These are phyloP conservation scores for Eucalyptus coolabah DNA, from an alignment of 345 rosid genomes.

Conservation along the genomic window DNA sequence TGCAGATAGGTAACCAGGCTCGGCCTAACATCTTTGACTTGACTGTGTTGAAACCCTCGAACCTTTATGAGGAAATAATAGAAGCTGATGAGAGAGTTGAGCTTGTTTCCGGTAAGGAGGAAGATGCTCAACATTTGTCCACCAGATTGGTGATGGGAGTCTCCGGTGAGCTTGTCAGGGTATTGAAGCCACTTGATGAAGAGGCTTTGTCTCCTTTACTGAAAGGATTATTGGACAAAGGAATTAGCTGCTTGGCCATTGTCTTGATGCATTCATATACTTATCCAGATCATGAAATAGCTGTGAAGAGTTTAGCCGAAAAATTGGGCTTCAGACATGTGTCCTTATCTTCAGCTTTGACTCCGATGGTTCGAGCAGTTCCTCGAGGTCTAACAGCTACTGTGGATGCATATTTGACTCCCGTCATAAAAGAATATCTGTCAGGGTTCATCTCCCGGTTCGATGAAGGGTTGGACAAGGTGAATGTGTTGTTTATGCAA, in stretches of 20 bases:
- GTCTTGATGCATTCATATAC: constrained; percentile 92
- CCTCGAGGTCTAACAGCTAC: constrained; percentile 95
- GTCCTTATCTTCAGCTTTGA: constrained; percentile 84
- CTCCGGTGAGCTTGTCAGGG: constrained; percentile 81
- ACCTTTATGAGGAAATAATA: constrained; percentile 77
- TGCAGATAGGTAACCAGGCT: constrained; percentile 97
- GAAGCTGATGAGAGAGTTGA: constrained; percentile 93
- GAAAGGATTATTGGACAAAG: constrained; percentile 53
- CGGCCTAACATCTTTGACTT: constrained; percentile 85
- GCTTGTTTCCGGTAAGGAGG: constrained; percentile 42
- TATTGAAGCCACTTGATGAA: constrained; percentile 58
- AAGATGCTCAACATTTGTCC: neutral
- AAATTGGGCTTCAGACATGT: constrained; percentile 86
- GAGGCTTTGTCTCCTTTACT: constrained; percentile 46
- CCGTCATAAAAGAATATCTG: constrained; percentile 84
- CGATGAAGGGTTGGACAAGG: constrained; percentile 59
- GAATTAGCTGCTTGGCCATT: constrained; percentile 86
- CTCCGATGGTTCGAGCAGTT: constrained; percentile 96
- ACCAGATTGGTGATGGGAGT: constrained; percentile 40
- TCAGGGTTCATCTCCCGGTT: constrained; percentile 87
- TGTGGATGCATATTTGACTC: constrained; percentile 94
- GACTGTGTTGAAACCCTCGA: constrained; percentile 64
- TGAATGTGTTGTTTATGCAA: constrained; percentile 93
- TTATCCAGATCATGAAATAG: constrained; percentile 74
- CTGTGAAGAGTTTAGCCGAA: constrained; percentile 66